Conservation (phyloP, 768 basidiomycete species). For the Collybia sp. region DNA sequence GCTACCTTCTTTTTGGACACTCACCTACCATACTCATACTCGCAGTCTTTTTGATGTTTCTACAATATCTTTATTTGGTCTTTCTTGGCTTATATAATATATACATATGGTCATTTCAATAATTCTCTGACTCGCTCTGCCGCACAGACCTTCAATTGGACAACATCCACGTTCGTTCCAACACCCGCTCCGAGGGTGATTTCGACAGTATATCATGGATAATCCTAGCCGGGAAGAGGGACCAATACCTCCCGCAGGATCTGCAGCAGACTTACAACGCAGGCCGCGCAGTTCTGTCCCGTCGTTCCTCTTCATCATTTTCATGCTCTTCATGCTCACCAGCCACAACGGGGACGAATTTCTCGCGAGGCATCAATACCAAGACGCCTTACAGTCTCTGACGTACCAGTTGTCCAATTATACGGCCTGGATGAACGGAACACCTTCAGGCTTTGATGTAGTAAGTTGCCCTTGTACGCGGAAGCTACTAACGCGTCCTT, state of each 20-base stretch:
- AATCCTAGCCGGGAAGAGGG: too few relatives aligned
- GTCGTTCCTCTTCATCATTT: constrained; percentile 67
- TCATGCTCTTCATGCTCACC: constrained; percentile 77
- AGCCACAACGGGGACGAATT: constrained; percentile 70
- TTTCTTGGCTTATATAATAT: not conserved
- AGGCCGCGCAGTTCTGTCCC: constrained; percentile 56
- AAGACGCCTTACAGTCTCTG: constrained; percentile 56
- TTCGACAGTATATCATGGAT: too few relatives aligned
- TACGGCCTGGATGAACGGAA: constrained; percentile 71
- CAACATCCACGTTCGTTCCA: too few relatives aligned
- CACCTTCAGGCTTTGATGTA: constrained; percentile 58
- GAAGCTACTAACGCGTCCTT: not conserved
- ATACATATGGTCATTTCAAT: not conserved
- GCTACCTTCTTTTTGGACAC: not conserved
- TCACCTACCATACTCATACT: not conserved
- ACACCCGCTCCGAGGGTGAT: too few relatives aligned
- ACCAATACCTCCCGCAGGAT: not conserved
- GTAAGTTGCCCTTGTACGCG: constrained; percentile 29
- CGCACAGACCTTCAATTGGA: too few relatives aligned
- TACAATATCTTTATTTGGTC: not conserved
- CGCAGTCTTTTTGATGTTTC: not conserved
- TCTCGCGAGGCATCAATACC: constrained; percentile 56
- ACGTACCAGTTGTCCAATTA: constrained; percentile 65
- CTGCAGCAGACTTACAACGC: not conserved
- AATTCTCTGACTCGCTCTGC: too few relatives aligned